Evolutionary conservation across 2,329 filamentous ascomycete species (phyloP).

Genomic region (Xylariaceae sp.): DNA sequence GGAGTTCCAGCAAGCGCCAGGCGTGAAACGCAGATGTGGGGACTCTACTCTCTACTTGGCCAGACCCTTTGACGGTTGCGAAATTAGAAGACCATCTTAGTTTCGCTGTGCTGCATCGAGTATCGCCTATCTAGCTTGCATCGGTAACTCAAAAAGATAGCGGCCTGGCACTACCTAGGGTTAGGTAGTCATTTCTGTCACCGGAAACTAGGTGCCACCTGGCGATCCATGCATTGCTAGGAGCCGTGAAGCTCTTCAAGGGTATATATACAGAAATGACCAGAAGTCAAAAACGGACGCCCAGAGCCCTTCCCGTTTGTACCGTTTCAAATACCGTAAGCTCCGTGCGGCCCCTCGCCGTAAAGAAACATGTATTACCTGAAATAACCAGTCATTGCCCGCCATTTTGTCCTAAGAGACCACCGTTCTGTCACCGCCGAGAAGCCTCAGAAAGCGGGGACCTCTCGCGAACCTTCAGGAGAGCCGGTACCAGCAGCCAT

Average conservation of each 20-base stretch:
- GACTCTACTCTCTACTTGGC: background rate
- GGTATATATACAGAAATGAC: slow-evolving; percentile 18
- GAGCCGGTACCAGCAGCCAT: background rate
- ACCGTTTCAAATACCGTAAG: background rate
- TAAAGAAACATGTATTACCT: background rate
- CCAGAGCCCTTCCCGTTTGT: background rate
- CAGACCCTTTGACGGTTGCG: background rate
- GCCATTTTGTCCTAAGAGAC: background rate
- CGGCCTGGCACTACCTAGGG: too few species aligned
- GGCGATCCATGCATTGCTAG: slow-evolving; percentile 11
- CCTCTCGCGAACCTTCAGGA: background rate
- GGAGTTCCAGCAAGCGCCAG: too few species aligned
- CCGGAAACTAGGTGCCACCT: too few species aligned
- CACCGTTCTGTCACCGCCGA: too few species aligned
- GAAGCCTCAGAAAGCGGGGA: too few species aligned
- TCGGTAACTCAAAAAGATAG: too few species aligned
- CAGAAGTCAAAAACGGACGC: slow-evolving; percentile 6
- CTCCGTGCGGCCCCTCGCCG: background rate
- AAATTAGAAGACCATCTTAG: too few species aligned
- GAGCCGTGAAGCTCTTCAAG: slow-evolving; percentile 6
- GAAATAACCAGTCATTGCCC: background rate
- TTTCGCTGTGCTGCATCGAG: too few species aligned
- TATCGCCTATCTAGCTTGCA: too few species aligned
- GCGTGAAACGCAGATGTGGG: too few species aligned
- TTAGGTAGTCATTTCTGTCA: too few species aligned